These are phyloP conservation scores for Casaregolazyma lundiana DNA, from an alignment of 1,139 yeast species.

Conservation along the genomic window DNA sequence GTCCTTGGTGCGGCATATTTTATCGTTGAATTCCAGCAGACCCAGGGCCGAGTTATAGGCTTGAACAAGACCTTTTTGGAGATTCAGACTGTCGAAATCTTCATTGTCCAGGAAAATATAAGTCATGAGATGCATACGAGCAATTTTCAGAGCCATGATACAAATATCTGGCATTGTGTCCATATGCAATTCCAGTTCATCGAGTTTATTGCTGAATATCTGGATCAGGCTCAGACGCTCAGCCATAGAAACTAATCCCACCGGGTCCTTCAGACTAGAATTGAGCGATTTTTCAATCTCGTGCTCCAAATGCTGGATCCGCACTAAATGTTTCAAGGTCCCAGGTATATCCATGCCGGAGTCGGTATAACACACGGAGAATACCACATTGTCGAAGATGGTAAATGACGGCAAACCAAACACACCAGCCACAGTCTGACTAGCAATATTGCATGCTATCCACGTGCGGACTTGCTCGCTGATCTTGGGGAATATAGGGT, in stretches of 20 bases:
- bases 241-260: conserved; percentile 57
- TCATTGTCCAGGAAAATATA: conserved; percentile 70
- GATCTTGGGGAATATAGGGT: conserved; percentile 40
- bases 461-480: conserved; percentile 84
- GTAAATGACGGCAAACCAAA: conserved; percentile 94
- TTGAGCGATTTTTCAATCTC: conserved; percentile 76
- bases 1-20: conserved; percentile 52
- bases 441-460: conserved; percentile 87
- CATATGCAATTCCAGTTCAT: conserved; percentile 59
- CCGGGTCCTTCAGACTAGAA: conserved; percentile 62
- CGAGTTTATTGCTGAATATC: conserved; percentile 64
- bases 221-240: conserved; percentile 73
- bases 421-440: conserved; percentile 85
- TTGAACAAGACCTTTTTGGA: conserved; percentile 68
- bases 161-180: conserved; percentile 30
- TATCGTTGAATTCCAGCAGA: conserved; percentile 60
- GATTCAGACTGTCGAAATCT: conserved; percentile 51
- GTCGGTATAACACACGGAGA: conserved; percentile 47
- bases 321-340: conserved; percentile 67
- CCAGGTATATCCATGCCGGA: conserved; percentile 49
- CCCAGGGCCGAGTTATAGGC: conserved; percentile 76
- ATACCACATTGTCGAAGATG: conserved; percentile 70
- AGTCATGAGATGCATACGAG: conserved; percentile 74
- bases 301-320: conserved; percentile 79
- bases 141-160: conserved; percentile 60